These are phyloP conservation scores for Aspergillus baeticus DNA, from an alignment of 495 filamentous ascomycete genomes.

Conservation along the genomic window DNA sequence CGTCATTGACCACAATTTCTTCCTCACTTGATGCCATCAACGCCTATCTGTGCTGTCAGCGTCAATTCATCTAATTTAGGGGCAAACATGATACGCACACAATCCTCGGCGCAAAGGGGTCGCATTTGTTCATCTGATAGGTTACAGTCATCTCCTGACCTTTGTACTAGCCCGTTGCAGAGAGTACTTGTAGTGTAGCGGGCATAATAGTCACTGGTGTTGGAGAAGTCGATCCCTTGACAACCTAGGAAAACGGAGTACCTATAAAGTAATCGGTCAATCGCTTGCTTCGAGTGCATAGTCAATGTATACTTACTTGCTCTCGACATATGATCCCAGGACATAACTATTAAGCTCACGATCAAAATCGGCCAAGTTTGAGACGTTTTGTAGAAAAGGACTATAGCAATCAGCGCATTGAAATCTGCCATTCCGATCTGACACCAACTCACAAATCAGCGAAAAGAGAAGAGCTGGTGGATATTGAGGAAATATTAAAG, in stretches of 20 bases:
- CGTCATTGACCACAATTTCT: conserved; percentile 70
- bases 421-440: neutral
- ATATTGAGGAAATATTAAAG: conserved; percentile 79
- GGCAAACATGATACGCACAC: conserved; percentile 56
- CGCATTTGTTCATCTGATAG: conserved; percentile 60
- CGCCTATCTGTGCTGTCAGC: conserved; percentile 53
- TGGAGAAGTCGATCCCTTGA: conserved; percentile 69
- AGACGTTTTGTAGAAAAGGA: conserved; percentile 83
- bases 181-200: conserved; percentile 90
- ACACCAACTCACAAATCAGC: conserved; percentile 71
- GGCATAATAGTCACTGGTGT: conserved; percentile 85
- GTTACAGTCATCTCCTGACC: conserved; percentile 71
- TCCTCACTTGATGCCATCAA: conserved; percentile 85
- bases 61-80: neutral
- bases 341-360: conserved; percentile 70
- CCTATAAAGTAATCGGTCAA: conserved; percentile 26
- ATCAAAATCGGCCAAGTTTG: conserved; percentile 76
- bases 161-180: conserved; percentile 94
- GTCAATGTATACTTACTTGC: conserved; percentile 58
- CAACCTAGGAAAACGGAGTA: conserved; percentile 70
- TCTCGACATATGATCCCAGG: conserved; percentile 65
- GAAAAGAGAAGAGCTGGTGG: conserved; percentile 62
- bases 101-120: conserved; percentile 88
- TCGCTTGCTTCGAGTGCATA: neutral
- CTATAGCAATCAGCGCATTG: conserved; percentile 48